phyloP scores from a whole-genome alignment of 768 basidiomycete genomes.

The Calocera cornea region DNA sequence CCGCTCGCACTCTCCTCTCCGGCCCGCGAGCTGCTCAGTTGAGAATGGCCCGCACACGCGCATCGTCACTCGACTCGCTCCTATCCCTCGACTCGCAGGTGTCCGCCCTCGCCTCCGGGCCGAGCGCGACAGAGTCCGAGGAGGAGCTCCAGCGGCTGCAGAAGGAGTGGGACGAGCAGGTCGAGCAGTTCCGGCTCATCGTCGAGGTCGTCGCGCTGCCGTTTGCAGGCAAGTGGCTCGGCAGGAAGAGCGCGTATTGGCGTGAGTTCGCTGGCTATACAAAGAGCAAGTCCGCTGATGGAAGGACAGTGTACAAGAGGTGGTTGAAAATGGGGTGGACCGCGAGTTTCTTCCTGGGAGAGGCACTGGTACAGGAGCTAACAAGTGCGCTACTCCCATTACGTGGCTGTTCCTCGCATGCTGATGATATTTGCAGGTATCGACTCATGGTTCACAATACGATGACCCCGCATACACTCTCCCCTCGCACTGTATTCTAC shows the following conservation, averaged over 20 bases:
- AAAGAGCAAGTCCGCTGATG: background rate
- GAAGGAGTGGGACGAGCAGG: constrained; percentile 86
- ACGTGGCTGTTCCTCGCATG: background rate
- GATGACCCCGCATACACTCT: background rate
- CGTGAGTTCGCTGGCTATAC: constrained; percentile 36
- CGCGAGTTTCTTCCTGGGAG: background rate
- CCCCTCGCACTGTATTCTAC: background rate
- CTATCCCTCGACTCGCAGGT: background rate
- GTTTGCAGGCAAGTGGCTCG: constrained; percentile 76
- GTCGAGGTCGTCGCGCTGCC: constrained; percentile 70
- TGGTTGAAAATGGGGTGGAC: background rate
- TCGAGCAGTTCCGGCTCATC: constrained; percentile 71
- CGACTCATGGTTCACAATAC: background rate
- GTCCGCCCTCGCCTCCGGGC: background rate
- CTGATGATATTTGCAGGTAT: background rate
- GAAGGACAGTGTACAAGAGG: background rate
- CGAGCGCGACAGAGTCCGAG: constrained; percentile 30
- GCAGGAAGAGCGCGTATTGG: constrained; percentile 74
- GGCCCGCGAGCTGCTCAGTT: background rate
- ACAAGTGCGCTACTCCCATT: background rate
- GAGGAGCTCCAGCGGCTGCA: constrained; percentile 63
- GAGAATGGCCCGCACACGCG: background rate
- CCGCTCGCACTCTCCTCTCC: too few relatives aligned
- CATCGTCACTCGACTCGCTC: background rate
- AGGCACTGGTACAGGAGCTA: background rate